Percentiles rank a stretch among this genome's conserved stretches.
These are phyloP conservation scores for Cystofilobasidium ferigula DNA, from an alignment of 768 basidiomycete genomes.

Conservation along the genomic window DNA sequence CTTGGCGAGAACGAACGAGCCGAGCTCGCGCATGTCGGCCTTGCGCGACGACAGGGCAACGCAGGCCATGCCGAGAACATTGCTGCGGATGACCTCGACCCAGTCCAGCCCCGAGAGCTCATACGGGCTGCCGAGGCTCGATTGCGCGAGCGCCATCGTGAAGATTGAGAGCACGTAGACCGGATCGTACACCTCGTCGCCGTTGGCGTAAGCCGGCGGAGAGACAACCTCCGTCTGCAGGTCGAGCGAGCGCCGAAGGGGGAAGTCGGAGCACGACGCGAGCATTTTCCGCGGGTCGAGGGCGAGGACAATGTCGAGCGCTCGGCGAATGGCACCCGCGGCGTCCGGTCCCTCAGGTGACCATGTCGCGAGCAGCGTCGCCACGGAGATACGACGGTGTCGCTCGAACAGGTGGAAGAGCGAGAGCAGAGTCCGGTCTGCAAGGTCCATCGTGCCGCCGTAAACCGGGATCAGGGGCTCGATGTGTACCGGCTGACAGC, in stretches of 20 bases:
- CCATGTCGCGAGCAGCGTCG: slow-evolving; percentile 57
- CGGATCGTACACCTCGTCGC: slow-evolving; percentile 61
- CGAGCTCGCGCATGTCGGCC: slow-evolving; percentile 49
- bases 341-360: slow-evolving; percentile 44
- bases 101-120: slow-evolving; percentile 54
- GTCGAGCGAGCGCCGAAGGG: slow-evolving; percentile 49
- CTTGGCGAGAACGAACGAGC: slow-evolving; percentile 52
- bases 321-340: slow-evolving; percentile 36
- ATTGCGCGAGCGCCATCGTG: slow-evolving; percentile 52
- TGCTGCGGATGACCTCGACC: slow-evolving; percentile 76
- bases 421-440: slow-evolving; percentile 59
- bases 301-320: slow-evolving; percentile 56
- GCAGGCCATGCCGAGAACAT: slow-evolving; percentile 61
- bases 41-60: slow-evolving; percentile 61
- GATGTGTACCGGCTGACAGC: slow-evolving; percentile 73
- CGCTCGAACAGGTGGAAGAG: slow-evolving; percentile 69
- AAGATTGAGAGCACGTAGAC: slow-evolving; percentile 61
- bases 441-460: slow-evolving; percentile 53
- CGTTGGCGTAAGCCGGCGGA: slow-evolving; percentile 28
- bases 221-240: slow-evolving; percentile 8
- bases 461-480: slow-evolving; percentile 68
- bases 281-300: slow-evolving; percentile 60
- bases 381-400: slow-evolving; percentile 55
- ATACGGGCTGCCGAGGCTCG: slow-evolving; percentile 30
- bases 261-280: slow-evolving; percentile 61